Conservation (phyloP, 2,329 filamentous ascomycete genomes). For the Trichoderma gracile region DNA sequence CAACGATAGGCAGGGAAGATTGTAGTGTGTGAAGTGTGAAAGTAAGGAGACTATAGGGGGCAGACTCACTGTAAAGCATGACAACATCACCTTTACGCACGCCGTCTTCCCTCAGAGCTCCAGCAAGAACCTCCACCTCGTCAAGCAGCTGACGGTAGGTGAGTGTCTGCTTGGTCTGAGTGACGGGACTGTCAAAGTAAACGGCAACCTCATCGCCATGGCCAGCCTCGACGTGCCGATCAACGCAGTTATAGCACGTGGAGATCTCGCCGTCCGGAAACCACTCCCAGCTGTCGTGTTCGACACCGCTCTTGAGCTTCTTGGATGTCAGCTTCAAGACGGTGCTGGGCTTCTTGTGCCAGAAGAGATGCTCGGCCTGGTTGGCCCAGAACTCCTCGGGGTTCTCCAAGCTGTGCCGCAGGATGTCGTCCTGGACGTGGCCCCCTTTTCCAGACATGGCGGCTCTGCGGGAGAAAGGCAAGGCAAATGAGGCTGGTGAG, state of each 20-base stretch:
- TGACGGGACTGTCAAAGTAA: constrained; percentile 86
- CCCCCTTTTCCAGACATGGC: constrained; percentile 29
- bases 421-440: constrained; percentile 52
- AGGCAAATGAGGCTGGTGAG: background rate
- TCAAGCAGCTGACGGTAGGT: constrained; percentile 75
- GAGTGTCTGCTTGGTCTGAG: constrained; percentile 66
- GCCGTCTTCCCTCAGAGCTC: constrained; percentile 78
- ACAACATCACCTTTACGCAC: constrained; percentile 84
- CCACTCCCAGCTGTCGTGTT: constrained; percentile 82
- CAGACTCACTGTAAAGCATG: constrained; percentile 74
- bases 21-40: background rate
- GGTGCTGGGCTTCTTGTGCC: constrained; percentile 73
- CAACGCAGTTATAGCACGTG: constrained; percentile 88
- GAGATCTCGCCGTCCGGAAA: constrained; percentile 87
- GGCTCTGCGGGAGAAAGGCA: background rate
- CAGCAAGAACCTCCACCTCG: constrained; percentile 80
- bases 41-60: background rate
- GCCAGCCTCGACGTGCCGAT: constrained; percentile 82
- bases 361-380: constrained; percentile 74
- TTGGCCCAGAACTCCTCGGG: constrained; percentile 73
- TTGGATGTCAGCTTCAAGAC: constrained; percentile 63
- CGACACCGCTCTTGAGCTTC: constrained; percentile 60
- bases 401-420: constrained; percentile 61
- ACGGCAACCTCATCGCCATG: constrained; percentile 73
- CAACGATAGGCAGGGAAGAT: background rate